phyloP scores from a whole-genome alignment of 208 protist species.

The Acanthamoeba rhysodes region DNA sequence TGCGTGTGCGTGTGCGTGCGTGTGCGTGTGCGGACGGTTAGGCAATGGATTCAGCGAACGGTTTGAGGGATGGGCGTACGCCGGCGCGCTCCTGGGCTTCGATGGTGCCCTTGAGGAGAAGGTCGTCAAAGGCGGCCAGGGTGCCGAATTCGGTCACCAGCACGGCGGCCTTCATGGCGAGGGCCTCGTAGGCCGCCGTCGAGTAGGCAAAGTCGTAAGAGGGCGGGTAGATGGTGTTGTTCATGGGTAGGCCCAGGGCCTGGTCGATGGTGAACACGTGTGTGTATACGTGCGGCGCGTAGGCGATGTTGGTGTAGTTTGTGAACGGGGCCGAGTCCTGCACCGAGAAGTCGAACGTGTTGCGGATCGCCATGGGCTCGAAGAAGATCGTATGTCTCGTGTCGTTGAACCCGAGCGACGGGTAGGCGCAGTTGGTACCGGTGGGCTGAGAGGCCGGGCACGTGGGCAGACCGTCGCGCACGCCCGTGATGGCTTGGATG shows the following conservation, averaged over 20 bases:
- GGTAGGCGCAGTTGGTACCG: background rate
- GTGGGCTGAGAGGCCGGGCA: background rate
- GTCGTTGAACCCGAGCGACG: constrained; percentile 24
- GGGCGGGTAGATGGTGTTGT: constrained; percentile 21
- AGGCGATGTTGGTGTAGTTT: background rate
- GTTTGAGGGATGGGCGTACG: background rate
- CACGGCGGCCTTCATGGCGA: constrained; percentile 3
- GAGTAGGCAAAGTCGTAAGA: background rate
- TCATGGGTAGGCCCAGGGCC: background rate
- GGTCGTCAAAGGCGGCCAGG: background rate
- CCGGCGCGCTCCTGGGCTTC: background rate
- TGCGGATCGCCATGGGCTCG: constrained; percentile 44
- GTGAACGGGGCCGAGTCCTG: constrained; percentile 16
- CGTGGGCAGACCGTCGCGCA: constrained; percentile 14
- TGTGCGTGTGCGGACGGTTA: no score
- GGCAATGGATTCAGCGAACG: background rate
- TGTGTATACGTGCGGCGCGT: constrained; percentile 19
- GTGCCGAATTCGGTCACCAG: background rate
- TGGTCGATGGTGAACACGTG: constrained; percentile 41
- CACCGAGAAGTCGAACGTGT: constrained; percentile 2
- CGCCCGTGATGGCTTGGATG: constrained; percentile 23
- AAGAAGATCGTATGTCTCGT: background rate
- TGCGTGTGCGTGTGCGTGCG: background rate
- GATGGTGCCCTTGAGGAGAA: background rate
- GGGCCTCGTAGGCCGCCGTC: constrained; percentile 2